These are phyloP conservation scores for Trichoderma hamatum DNA, from an alignment of 2,329 filamentous ascomycete species.

Conservation along the genomic window DNA sequence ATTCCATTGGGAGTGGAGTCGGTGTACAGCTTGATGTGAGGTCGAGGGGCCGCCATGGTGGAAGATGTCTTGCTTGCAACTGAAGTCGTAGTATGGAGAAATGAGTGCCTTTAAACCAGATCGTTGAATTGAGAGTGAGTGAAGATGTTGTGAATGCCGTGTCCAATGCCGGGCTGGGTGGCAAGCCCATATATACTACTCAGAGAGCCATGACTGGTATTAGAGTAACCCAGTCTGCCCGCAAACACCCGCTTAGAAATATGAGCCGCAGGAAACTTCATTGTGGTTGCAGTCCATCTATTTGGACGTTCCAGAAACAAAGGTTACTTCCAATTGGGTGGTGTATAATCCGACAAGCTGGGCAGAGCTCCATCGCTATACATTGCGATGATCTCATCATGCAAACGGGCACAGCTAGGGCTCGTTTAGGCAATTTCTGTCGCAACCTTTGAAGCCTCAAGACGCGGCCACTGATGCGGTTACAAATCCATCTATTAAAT, in stretches of 20 bases:
- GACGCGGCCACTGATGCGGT: not conserved
- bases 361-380: not conserved
- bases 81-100: not conserved
- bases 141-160: not conserved
- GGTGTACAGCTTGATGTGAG: conserved; percentile 16
- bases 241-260: not conserved
- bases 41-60: not conserved
- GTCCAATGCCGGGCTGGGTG: not conserved
- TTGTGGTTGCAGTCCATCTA: not conserved
- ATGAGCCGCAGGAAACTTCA: not conserved
- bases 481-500: not conserved
- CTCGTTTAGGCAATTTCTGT: conserved; percentile 4
- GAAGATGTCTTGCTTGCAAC: not conserved
- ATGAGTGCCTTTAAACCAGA: not conserved
- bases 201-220: not conserved
- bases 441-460: not conserved
- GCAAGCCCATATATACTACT: not conserved
- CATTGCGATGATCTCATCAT: conserved; percentile 8
- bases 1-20: conserved; percentile 16
- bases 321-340: not conserved
- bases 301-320: not conserved
- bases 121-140: not conserved
- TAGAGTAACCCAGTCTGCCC: not conserved
- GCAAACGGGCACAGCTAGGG: not conserved
- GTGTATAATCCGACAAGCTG: not conserved